Evolutionary conservation across 768 basidiomycete genomes (phyloP).

Genomic region (Tulasnella sp.): DNA sequence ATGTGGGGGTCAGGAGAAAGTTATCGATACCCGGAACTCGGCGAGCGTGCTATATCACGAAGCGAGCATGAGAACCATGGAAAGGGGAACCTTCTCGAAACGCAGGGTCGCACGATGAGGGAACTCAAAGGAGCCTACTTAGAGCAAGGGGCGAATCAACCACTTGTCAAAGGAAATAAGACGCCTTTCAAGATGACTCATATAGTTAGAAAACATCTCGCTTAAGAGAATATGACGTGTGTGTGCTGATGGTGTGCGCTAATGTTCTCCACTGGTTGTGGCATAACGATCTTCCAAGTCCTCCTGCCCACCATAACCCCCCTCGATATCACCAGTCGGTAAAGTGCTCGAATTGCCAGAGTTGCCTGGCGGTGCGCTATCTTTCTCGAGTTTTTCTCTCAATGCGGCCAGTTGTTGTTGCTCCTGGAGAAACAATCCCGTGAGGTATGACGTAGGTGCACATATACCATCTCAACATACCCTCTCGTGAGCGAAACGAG

Average conservation of each 20-base stretch:
- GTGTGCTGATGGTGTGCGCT: neutral
- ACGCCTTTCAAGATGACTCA: no score
- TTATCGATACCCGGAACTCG: no score
- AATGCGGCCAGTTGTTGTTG: conserved; percentile 25
- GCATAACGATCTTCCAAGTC: conserved; percentile 29
- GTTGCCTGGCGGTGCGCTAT: neutral
- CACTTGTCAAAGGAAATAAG: no score
- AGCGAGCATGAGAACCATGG: no score
- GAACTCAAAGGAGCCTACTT: no score
- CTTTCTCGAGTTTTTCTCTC: conserved; percentile 12
- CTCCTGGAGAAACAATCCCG: neutral
- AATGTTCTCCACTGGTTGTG: conserved; percentile 27
- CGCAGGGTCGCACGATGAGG: no score
- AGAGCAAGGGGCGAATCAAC: no score
- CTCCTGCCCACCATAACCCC: conserved; percentile 27
- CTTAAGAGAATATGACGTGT: neutral
- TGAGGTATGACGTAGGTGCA: neutral
- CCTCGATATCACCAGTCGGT: conserved; percentile 26
- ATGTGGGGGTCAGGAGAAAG: no score
- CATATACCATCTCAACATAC: neutral
- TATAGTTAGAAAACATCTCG: no score
- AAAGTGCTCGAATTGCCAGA: neutral
- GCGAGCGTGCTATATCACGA: no score
- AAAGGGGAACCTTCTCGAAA: no score
- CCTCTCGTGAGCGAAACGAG: conserved; percentile 22